Evolutionary conservation across 1,139 yeast genomes (phyloP).

Genomic region (Debaryomyces singareniensis): DNA sequence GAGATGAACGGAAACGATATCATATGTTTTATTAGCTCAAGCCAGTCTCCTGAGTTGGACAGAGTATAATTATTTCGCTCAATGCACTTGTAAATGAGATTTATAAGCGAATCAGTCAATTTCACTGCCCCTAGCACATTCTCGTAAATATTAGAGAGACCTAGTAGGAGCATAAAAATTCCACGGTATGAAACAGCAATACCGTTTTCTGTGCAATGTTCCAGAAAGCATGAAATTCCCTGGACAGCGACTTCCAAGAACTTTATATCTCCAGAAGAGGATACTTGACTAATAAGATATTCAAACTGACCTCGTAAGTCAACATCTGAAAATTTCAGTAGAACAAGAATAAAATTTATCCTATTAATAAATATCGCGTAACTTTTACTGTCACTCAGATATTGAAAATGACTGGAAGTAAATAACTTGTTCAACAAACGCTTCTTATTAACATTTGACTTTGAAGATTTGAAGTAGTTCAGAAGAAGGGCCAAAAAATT

Average conservation of each 20-base stretch:
- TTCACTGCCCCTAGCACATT: too few relatives aligned
- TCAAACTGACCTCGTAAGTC: constrained; percentile 26
- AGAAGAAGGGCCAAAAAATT: constrained; percentile 31
- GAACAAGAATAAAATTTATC: constrained; percentile 28
- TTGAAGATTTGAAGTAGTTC: constrained; percentile 25
- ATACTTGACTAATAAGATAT: constrained; percentile 20
- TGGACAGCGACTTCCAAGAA: constrained; percentile 20
- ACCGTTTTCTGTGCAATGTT: too few relatives aligned
- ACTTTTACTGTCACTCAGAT: constrained; percentile 18
- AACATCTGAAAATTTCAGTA: constrained; percentile 28
- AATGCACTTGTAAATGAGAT: too few relatives aligned
- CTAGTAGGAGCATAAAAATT: too few relatives aligned
- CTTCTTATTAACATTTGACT: constrained; percentile 21
- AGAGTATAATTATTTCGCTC: too few relatives aligned
- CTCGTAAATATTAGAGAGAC: too few relatives aligned
- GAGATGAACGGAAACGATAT: too few relatives aligned
- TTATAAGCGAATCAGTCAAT: constrained; percentile 22
- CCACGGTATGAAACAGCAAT: too few relatives aligned
- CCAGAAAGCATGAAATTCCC: constrained; percentile 11
- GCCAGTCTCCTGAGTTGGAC: too few relatives aligned
- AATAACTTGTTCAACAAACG: constrained; percentile 31
- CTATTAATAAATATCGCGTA: constrained; percentile 32
- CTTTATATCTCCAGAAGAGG: constrained; percentile 18
- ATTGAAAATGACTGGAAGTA: constrained; percentile 31
- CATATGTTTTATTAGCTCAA: too few relatives aligned